Base-by-base conservation (phyloP, 257 asterid species). In the Fraxinus quadrangulata region DNA sequence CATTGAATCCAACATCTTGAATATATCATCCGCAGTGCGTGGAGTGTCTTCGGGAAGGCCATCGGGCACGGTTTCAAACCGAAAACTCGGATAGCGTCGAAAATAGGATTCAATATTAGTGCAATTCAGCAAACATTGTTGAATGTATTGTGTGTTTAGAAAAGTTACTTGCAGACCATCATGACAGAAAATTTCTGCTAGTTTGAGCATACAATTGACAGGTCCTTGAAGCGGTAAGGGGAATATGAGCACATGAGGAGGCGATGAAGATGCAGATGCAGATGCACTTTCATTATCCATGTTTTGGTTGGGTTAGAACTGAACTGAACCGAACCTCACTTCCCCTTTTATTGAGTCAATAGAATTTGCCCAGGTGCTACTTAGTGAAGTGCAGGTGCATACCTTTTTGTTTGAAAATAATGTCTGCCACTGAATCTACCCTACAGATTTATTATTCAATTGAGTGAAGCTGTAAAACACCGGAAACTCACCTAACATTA, bases 141-240 rank as follows among this genome's bases (percentile, higher is more conserved):
- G 97, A 66, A 89, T 78, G 84, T 87, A 76, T 17, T 80, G 66
- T 0, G 96, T 86, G 93, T 91, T 91, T 83, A 92, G 89, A 82
- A 92, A 92, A 16, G 97, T 92, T 73, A 88, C 86, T 17, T 73
- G 77, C 51, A 92, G 39, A 68, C 72, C 71, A 10, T 51, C n/a
- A 1, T 79, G 84, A 79, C 87, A 85, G 4, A 89, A 14, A 24
- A 90, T 65, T 36, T 89, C 87, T 1, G 96, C 93, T 5, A 90
- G 80, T 63, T 86, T 87, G 74, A 90, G 90, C 96, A 86, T 87
- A 67, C 81, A 82, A 45, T 85, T 88, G 5, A 89, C 87, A 5
- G 90, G 97, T 47, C 93, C 89, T 40, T 91, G 97, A 34, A 91
- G 82, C 1, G 95, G 96, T 8, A 89, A 71, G 30, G 96, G 97